Base-by-base conservation (phyloP, 108 stramenopile species). In the Cyclotella sp. region DNA sequence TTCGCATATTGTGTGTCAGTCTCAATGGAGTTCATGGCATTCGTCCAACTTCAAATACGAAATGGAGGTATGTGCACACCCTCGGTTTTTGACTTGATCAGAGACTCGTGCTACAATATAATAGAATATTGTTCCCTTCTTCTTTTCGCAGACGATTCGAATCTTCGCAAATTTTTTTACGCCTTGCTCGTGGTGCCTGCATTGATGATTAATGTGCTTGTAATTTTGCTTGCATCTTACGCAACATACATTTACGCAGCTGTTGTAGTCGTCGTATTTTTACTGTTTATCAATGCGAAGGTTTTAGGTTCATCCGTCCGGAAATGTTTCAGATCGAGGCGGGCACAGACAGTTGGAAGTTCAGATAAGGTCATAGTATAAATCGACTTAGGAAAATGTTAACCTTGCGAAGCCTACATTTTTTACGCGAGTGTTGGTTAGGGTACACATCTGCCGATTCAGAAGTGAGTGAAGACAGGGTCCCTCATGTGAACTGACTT, bases 181-280 rank as follows among this genome's bases (percentile, higher is more conserved):
- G n/a, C 44, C 9, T 0, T 75, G 1, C 15, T 79, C 54, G 21
- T 82, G 9, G 49, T 70, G 26, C 68, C 75, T 16, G 69, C 82
- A 52, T 18, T 79, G 21, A n/a, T 64, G 8, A 55, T 66, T 27
- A 83, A 76, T 40, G 0, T 83, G 28, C 41, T 68, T 19, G 34
- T 83, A 22, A 55, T 83, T 13, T 47, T 65, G 0, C 73, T 79
- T 0, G 82, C 82, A 18, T 75, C 67, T n/a, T 83, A 80, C 34
- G 68, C 74, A 15, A 83, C 82, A 15, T 83, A 83, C 60, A 83
- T 83, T 18, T 83, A 79, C 43, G 78, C 58, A 10, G 68, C 78
- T 3, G 24, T 60, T 3, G 66, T 76, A 54, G 30, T 76, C 0
- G 47, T 79, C 13, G 53, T 79, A 54, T 65, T 73, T 8, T 19